A percentile compares a stretch with the other conserved stretches of the same genome.
Evolutionary conservation across 257 asterid species (phyloP).

Genomic region (Salvia rosmarinus): DNA sequence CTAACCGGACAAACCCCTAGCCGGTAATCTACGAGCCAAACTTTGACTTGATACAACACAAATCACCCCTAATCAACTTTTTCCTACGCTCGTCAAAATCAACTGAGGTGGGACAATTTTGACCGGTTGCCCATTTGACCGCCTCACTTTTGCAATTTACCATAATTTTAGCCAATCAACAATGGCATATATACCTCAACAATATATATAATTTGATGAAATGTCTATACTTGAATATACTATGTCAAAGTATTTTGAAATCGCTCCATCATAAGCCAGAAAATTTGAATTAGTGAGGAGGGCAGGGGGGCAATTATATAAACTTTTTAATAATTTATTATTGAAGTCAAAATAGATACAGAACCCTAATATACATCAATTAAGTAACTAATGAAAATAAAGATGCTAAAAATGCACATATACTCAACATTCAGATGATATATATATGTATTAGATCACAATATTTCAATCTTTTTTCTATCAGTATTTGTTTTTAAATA

Average conservation of each 20-base stretch:
- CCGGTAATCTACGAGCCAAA: slow-evolving; percentile 29
- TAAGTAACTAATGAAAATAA: background rate
- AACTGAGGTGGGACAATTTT: slow-evolving; percentile 47
- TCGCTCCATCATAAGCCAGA: background rate
- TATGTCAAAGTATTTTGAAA: background rate
- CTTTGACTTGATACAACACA: slow-evolving; percentile 45
- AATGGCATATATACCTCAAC: background rate
- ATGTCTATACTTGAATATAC: slow-evolving; percentile 5
- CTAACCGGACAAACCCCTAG: slow-evolving; percentile 29
- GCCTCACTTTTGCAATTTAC: slow-evolving; percentile 40
- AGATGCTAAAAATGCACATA: background rate
- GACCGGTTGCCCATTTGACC: slow-evolving; percentile 54
- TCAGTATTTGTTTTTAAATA: too few relatives aligned
- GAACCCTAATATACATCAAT: background rate
- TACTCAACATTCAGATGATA: too few relatives aligned
- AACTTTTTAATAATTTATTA: background rate
- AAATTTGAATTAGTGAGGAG: background rate
- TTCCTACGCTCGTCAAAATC: slow-evolving; percentile 36
- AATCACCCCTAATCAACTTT: slow-evolving; percentile 9
- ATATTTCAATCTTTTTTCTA: too few relatives aligned
- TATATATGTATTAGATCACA: too few relatives aligned
- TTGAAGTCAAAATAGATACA: background rate
- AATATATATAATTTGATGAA: background rate
- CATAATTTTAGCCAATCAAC: slow-evolving; percentile 34
- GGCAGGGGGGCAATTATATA: background rate